These are phyloP conservation scores for Gynandropsis gynandra DNA, from an alignment of 345 rosid genomes.

Conservation along the genomic window DNA sequence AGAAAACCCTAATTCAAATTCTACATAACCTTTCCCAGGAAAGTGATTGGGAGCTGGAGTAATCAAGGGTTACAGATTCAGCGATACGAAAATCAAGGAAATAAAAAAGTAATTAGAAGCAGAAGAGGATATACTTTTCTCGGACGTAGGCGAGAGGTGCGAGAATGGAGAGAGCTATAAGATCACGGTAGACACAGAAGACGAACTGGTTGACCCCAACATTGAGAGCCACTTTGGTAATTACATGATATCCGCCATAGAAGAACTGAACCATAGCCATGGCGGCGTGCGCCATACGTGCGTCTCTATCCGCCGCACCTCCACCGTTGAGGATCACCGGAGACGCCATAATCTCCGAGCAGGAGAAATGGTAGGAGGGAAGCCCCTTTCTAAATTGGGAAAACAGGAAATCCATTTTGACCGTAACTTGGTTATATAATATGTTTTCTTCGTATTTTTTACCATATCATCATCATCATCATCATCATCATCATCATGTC, in stretches of 20 bases:
- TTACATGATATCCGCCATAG: constrained; percentile 81
- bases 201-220: constrained; percentile 90
- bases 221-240: constrained; percentile 91
- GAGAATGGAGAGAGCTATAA: constrained; percentile 80
- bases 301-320: constrained; percentile 32
- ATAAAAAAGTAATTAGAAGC: not conserved
- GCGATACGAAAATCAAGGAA: not conserved
- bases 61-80: not conserved
- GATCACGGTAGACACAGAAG: constrained; percentile 93
- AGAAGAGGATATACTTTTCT: constrained; percentile 46
- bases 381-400: too few relatives aligned
- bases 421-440: too few relatives aligned
- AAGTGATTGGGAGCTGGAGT: not conserved
- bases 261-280: constrained; percentile 76
- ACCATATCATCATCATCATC: too few relatives aligned
- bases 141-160: constrained; percentile 80
- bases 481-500: too few relatives aligned
- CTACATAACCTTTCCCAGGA: not conserved
- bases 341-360: constrained; percentile 22
- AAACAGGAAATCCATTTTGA: too few relatives aligned
- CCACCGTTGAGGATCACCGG: constrained; percentile 22
- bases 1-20: not conserved
- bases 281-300: constrained; percentile 60
- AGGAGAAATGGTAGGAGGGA: too few relatives aligned
- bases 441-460: too few relatives aligned